Conservation (phyloP, 176 grass and related monocot genomes). For the Bolboschoenus planiculmis region DNA sequence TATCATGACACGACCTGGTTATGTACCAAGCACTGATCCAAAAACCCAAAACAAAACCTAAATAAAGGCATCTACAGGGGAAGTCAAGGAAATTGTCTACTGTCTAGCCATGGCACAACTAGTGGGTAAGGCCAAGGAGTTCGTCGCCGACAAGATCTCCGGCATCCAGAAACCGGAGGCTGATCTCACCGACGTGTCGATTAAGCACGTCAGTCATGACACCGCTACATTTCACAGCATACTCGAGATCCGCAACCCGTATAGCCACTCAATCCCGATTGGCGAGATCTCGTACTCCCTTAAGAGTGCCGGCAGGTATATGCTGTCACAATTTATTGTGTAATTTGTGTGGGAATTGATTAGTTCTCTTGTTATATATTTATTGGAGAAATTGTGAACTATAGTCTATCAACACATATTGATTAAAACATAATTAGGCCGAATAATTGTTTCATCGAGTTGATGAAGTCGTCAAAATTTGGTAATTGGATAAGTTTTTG, state of each 20-base stretch:
- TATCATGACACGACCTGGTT: not conserved
- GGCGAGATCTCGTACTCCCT: slow-evolving; percentile 70
- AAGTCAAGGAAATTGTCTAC: not conserved
- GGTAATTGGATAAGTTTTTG: no score
- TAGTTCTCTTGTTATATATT: not conserved
- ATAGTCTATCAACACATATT: not conserved
- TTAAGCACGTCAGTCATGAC: slow-evolving; percentile 38
- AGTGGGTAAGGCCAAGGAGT: slow-evolving; percentile 57
- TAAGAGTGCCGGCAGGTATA: slow-evolving; percentile 36
- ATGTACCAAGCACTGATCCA: not conserved
- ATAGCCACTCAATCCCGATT: slow-evolving; percentile 56
- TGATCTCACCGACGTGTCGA: slow-evolving; percentile 36
- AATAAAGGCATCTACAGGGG: no score
- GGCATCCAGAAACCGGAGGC: slow-evolving; percentile 59
- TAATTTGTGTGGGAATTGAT: not conserved
- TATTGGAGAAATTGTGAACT: not conserved
- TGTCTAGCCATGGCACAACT: slow-evolving; percentile 38
- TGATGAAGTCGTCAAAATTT: not conserved
- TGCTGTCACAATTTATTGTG: not conserved
- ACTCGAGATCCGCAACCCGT: slow-evolving; percentile 52
- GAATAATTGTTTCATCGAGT: not conserved
- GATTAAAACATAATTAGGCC: no score
- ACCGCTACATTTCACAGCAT: slow-evolving; percentile 34
- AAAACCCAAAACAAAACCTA: not conserved
- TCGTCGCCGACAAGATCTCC: slow-evolving; percentile 51